These are phyloP conservation scores for Podosphaera fusca DNA, from an alignment of 2,329 filamentous ascomycete species.

Conservation along the genomic window DNA sequence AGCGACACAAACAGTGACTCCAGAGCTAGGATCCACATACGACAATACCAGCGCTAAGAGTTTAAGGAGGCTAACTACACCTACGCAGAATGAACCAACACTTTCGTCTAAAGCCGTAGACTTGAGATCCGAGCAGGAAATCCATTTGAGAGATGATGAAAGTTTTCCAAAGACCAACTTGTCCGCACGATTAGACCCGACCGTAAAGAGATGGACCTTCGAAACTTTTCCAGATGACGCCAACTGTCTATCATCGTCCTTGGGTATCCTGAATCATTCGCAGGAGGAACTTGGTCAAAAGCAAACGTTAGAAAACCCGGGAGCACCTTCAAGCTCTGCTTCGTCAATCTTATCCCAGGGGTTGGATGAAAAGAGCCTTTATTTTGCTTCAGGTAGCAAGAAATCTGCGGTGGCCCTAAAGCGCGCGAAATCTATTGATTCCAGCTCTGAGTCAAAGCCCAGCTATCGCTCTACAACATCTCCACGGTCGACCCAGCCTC, in stretches of 20 bases:
- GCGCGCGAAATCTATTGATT: background rate
- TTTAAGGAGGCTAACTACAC: too few relatives aligned
- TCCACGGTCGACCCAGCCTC: background rate
- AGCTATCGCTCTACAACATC: background rate
- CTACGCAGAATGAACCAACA: too few relatives aligned
- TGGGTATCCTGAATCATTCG: background rate
- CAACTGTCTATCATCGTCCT: background rate
- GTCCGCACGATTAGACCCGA: background rate
- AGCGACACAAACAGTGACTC: background rate
- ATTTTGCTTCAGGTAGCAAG: background rate
- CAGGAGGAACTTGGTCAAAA: background rate
- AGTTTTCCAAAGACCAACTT: background rate
- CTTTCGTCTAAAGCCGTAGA: too few relatives aligned
- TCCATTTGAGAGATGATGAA: background rate
- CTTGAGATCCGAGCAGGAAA: background rate
- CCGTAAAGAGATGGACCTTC: background rate
- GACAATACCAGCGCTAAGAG: background rate
- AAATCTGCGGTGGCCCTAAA: background rate
- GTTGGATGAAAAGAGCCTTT: background rate
- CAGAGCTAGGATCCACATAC: background rate
- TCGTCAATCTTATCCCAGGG: background rate
- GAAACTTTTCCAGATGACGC: background rate
- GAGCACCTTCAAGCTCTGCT: background rate
- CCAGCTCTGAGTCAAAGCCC: background rate
- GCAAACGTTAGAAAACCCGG: background rate